Percentiles rank a stretch among this genome's conserved stretches.
Conservation (phyloP, 1,284 basidiomycete species). For the Moesziomyces sp. region DNA sequence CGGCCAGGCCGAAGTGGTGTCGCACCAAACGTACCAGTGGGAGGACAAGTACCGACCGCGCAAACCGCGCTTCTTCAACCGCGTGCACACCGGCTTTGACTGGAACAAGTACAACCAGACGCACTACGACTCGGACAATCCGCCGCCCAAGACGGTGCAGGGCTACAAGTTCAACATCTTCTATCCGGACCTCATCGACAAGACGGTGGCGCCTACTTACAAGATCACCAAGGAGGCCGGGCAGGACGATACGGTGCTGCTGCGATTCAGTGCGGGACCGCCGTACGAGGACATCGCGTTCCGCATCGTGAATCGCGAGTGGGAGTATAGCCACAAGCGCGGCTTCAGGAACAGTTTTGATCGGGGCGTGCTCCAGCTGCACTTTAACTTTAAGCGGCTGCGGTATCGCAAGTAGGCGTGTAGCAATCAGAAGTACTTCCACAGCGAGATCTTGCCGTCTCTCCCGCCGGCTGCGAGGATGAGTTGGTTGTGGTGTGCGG, state of each 20-base stretch:
- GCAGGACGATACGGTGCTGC: constrained; percentile 90
- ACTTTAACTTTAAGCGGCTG: constrained; percentile 65
- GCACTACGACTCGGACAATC: constrained; percentile 66
- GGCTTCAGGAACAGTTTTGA: constrained; percentile 74
- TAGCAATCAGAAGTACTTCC: constrained; percentile 29
- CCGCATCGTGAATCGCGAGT: constrained; percentile 94
- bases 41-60: constrained; percentile 98
- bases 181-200: constrained; percentile 96
- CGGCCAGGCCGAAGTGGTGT: constrained; percentile 80
- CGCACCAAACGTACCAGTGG: constrained; percentile 84
- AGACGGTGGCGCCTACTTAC: constrained; percentile 93
- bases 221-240: constrained; percentile 81
- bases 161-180: constrained; percentile 95
- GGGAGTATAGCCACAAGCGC: constrained; percentile 94
- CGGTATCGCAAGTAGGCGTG: constrained; percentile 60
- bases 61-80: constrained; percentile 98
- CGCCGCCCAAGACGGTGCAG: constrained; percentile 72
- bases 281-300: constrained; percentile 99
- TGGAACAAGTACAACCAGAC: constrained; percentile 84
- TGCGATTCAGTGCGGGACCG: constrained; percentile 95
- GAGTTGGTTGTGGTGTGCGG: background rate
- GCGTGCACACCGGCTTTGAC: constrained; percentile 99
- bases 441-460: constrained; percentile 46
- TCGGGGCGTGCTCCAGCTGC: constrained; percentile 70
- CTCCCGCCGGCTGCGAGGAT: constrained; percentile 37